Evolutionary conservation across 2,329 filamentous ascomycete genomes (phyloP), one percentile per base, ranked within the genome.

Genomic region (Fusarium sp.): DNA sequence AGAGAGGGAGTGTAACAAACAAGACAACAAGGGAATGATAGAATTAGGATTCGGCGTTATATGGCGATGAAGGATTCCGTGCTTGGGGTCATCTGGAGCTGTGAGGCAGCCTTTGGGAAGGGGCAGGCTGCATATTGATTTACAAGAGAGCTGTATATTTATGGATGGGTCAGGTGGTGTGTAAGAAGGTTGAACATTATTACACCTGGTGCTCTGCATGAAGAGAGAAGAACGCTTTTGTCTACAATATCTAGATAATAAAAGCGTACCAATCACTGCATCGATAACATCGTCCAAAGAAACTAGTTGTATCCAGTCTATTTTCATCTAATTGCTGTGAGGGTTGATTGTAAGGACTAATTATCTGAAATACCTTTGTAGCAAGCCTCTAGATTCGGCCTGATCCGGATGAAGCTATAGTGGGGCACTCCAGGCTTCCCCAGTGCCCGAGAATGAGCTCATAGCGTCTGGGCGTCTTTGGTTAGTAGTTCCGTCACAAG

Each of bases 1-100:
- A 55, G 7, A 51, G 34, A 64, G 66, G 67, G 62, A 63, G 34
- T 67, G 66, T 67, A 64, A 20, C 34, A 64, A 59, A 59, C 41
- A 65, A 42, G 36, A 51, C 46, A 51, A 31, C 31, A 64, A 20
- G 38, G 59, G 49, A 47, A 42, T 46, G 37, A 41, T 64, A 57
- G 62, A 65, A 67, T 72, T 68, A 65, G 74, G 66, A 59, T 74
- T 77, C 68, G 77, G 77, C 77, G 76, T 79, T 78, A 62, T 66
- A 72, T 74, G 77, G 78, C 76, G 73, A 78, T 78, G 77, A 79
- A 75, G 75, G 77, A 79, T 71, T 66, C 71, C 65, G 53, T 65
- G 53, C 41, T 65, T 44, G 46, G 49, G 66, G 63, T 73, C 73
- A 74, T 77, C 77, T 79, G 73, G 75, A 79, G 78, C 76, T 77